Conservation (phyloP, 495 filamentous ascomycete species). For the Opeltia flavorubescens region DNA sequence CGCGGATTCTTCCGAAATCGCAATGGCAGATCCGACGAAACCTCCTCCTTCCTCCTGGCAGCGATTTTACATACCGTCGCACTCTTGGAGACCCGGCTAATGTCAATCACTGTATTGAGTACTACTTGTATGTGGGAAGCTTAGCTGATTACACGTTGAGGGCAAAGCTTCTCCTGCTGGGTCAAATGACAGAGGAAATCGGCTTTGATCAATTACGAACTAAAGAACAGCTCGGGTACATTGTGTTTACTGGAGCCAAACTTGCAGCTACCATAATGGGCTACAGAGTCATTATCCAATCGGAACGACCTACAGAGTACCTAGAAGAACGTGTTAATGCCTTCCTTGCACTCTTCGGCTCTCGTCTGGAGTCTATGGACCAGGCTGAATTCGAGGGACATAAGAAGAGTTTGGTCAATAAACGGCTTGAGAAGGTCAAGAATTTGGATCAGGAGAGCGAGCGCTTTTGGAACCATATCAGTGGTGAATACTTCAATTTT, state of each 20-base stretch:
- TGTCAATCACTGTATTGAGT: constrained; percentile 94
- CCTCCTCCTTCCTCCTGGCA: constrained; percentile 61
- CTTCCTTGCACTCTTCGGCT: constrained; percentile 56
- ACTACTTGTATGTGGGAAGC: constrained; percentile 67
- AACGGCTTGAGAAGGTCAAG: constrained; percentile 83
- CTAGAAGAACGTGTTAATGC: constrained; percentile 75
- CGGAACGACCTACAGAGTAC: constrained; percentile 70
- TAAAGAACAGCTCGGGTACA: constrained; percentile 95
- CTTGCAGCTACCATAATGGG: constrained; percentile 59
- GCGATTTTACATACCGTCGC: constrained; percentile 70
- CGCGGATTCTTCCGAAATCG: constrained; percentile 54
- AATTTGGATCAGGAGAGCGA: constrained; percentile 74
- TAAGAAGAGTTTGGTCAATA: constrained; percentile 79
- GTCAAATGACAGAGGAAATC: constrained; percentile 88
- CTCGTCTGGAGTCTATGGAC: constrained; percentile 57
- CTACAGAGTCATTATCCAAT: constrained; percentile 88
- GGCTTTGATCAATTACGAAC: constrained; percentile 88
- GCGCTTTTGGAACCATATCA: constrained; percentile 74
- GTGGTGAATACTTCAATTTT: constrained; percentile 81
- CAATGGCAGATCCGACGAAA: constrained; percentile 73
- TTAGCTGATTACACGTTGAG: constrained; percentile 50
- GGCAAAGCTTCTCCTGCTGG: constrained; percentile 66
- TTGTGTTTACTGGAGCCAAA: constrained; percentile 73
- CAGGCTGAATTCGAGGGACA: constrained; percentile 80
- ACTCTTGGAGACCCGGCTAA: constrained; percentile 78